phyloP scores from a whole-genome alignment of 2,329 filamentous ascomycete species.

The Phialocephala subalpina region DNA sequence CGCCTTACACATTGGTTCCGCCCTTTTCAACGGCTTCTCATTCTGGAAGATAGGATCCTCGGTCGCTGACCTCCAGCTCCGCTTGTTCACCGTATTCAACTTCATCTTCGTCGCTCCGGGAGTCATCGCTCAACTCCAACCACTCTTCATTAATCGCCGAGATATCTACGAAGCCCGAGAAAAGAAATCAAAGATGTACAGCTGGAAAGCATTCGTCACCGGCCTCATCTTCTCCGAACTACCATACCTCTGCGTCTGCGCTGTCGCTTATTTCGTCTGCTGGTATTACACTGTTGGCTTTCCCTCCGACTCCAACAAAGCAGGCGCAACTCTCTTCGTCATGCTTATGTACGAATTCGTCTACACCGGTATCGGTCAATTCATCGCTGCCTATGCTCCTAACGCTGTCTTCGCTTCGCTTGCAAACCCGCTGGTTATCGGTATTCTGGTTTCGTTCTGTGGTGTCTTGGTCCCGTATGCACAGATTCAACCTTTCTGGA shows the following conservation, averaged over 20 bases:
- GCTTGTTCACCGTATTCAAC: conserved; percentile 67
- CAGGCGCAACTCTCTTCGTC: conserved; percentile 61
- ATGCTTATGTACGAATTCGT: conserved; percentile 68
- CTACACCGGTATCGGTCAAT: conserved; percentile 68
- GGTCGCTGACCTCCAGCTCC: conserved; percentile 59
- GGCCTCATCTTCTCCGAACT: conserved; percentile 58
- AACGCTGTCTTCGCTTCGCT: conserved; percentile 67
- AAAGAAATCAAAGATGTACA: conserved; percentile 68
- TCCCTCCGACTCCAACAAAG: conserved; percentile 50
- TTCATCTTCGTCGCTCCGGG: conserved; percentile 69
- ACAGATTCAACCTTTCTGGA: conserved; percentile 45
- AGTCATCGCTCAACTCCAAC: conserved; percentile 65
- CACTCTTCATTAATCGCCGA: conserved; percentile 63
- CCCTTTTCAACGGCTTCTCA: conserved; percentile 67
- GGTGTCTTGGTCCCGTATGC: conserved; percentile 77
- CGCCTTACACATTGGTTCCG: conserved; percentile 59
- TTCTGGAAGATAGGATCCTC: conserved; percentile 66
- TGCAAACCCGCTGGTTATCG: conserved; percentile 52
- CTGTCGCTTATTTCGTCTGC: conserved; percentile 55
- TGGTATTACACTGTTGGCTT: conserved; percentile 69
- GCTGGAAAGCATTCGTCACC: conserved; percentile 65
- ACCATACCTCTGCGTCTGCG: conserved; percentile 54
- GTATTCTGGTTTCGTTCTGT: conserved; percentile 76
- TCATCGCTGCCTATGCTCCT: conserved; percentile 68
- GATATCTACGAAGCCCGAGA: conserved; percentile 66